Evolutionary conservation across 306 rosid genomes (phyloP), one percentile per base, ranked within the genome.

Genomic region (Casuarina cunninghamiana): DNA sequence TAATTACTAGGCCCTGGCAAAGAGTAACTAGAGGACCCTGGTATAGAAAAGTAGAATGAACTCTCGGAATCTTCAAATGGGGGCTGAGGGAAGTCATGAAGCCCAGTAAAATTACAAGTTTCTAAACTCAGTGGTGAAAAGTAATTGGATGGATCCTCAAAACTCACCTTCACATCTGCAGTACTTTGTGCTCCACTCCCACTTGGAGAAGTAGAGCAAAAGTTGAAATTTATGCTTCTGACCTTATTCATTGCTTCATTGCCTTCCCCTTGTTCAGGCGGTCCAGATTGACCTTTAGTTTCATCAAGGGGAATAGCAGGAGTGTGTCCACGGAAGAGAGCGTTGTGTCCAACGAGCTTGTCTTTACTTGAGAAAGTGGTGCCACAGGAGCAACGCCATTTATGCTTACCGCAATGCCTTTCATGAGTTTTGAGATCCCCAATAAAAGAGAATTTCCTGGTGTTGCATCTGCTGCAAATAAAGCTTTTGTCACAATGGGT

Each of bases 341-440:
- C 90, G 80, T 93, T 93, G 84, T 96, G 99, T 54, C 99, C 99
- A 53, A 96, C 93, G 70, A 96, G 99, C 90, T 96, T 96, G 90
- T 96, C 99, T 83, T 96, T 96, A 87, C 99, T 90, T 8, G 99
- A 96, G 87, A 96, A 96, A 79, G 99, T 96, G n/a, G 99, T 96
- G 80, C 99, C 99, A 74, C 99, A 96, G 66, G 99, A 96, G 79
- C 99, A 96, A 37, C 93, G 90, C 99, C 99, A 96, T 80, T 93
- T 96, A 84, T 96, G 98, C 87, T 77, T 96, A 62, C 99, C 99
- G 75, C 99, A 96, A 78, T 96, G 99, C 87, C 93, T 96, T 82
- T 93, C 99, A 73, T 96, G 99, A 53, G 99, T 96, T 83, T 96
- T 96, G 35, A 96, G 99, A 82, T 96, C 99, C 5, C 98, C 99